phyloP scores from a whole-genome alignment of 2,329 filamentous ascomycete genomes.

The Pseudogymnoascus sp. region DNA sequence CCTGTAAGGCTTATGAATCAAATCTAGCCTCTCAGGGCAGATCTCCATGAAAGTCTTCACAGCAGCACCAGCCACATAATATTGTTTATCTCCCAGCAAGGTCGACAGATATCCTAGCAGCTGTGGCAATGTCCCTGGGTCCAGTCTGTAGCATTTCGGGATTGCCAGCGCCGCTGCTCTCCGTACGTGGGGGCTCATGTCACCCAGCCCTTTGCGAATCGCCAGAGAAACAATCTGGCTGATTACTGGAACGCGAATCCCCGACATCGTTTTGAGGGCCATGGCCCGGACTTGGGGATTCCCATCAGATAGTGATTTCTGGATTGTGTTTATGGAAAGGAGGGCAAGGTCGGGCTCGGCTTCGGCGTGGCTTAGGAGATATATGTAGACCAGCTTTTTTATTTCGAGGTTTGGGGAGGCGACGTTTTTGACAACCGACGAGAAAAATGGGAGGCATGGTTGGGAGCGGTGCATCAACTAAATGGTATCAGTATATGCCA shows the following conservation, averaged over 20 bases:
- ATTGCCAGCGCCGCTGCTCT: constrained; percentile 90
- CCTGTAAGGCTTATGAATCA: constrained; percentile 86
- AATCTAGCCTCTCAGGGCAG: constrained; percentile 76
- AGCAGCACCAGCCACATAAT: constrained; percentile 91
- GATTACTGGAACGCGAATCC: constrained; percentile 93
- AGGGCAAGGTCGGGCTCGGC: constrained; percentile 91
- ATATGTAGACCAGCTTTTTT: constrained; percentile 98
- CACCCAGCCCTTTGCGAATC: constrained; percentile 85
- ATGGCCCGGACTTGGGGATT: constrained; percentile 87
- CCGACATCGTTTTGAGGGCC: constrained; percentile 92
- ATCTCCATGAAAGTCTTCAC: constrained; percentile 83
- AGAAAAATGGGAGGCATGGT: constrained; percentile 86
- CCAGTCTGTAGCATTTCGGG: constrained; percentile 88
- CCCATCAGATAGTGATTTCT: constrained; percentile 88
- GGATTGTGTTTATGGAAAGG: constrained; percentile 96
- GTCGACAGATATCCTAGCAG: constrained; percentile 71
- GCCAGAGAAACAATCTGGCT: constrained; percentile 93
- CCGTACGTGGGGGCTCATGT: constrained; percentile 91
- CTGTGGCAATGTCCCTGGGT: constrained; percentile 76
- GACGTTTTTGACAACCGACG: constrained; percentile 96
- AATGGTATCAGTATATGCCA: constrained; percentile 1
- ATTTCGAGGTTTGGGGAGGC: constrained; percentile 89
- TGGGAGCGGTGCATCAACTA: constrained; percentile 94
- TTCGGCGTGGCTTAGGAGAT: constrained; percentile 92
- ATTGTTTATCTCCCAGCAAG: constrained; percentile 82